phyloP scores from a whole-genome alignment of 140 eudicot species.

The Oenanthe javanica region DNA sequence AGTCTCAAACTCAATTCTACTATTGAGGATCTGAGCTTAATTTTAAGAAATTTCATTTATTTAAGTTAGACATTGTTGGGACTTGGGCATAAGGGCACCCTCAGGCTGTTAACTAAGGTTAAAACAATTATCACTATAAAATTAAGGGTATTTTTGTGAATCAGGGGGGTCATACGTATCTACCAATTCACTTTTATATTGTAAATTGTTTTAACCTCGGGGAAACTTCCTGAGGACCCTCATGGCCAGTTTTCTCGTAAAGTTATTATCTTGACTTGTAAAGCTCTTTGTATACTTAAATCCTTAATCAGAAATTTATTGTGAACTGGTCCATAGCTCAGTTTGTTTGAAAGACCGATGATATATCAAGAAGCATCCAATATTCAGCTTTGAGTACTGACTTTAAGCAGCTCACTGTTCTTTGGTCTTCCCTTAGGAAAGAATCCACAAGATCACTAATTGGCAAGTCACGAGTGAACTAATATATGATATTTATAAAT shows the following conservation, averaged over 20 bases:
- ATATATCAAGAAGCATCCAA: not conserved
- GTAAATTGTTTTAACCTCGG: too few species aligned
- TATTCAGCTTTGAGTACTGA: not conserved
- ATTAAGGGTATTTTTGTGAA: too few species aligned
- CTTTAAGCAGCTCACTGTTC: not conserved
- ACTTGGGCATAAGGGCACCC: too few species aligned
- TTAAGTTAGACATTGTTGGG: too few species aligned
- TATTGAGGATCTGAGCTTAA: not conserved
- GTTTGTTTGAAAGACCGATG: not conserved
- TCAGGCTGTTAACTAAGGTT: too few species aligned
- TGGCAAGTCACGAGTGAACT: not conserved
- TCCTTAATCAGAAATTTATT: not conserved
- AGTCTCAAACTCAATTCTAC: not conserved
- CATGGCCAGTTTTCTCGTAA: too few species aligned
- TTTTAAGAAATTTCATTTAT: not conserved
- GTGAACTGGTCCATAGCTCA: not conserved
- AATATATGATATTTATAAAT: not conserved
- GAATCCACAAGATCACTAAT: not conserved
- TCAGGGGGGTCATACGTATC: too few species aligned
- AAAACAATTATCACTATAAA: too few species aligned
- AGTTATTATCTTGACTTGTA: not conserved
- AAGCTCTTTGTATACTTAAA: not conserved
- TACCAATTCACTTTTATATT: too few species aligned
- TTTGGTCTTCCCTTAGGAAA: not conserved
- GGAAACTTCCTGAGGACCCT: too few species aligned